Conservation (phyloP, 805 yeast genomes). For the Candida endomychidarum region DNA sequence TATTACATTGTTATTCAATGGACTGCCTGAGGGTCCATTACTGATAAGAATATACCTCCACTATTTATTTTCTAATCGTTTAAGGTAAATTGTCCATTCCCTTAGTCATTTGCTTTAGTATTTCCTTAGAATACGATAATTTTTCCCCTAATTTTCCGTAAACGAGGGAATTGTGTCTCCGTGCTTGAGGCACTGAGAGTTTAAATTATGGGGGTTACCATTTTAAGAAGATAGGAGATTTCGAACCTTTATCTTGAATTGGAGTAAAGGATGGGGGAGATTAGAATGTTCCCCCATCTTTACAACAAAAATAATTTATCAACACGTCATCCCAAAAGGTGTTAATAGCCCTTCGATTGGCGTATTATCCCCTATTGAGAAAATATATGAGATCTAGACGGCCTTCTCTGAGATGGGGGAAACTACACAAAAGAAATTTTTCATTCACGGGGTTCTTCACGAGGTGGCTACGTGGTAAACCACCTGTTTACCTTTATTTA, state of each 20-base stretch:
- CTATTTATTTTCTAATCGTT: background rate
- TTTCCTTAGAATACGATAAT: too few relatives aligned
- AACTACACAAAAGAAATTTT: background rate
- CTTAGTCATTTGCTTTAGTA: too few relatives aligned
- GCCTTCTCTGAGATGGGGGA: background rate
- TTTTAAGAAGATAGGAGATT: too few relatives aligned
- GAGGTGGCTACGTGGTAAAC: too few relatives aligned
- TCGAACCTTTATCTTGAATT: too few relatives aligned
- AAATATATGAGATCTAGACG: slow-evolving; percentile 1
- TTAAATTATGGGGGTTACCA: too few relatives aligned
- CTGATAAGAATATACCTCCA: background rate
- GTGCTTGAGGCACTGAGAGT: background rate
- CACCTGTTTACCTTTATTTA: too few relatives aligned
- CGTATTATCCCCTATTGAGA: background rate
- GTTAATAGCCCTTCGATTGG: background rate
- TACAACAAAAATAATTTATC: too few relatives aligned
- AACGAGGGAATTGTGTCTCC: too few relatives aligned
- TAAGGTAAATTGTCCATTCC: background rate
- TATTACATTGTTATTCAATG: background rate
- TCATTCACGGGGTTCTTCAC: too few relatives aligned
- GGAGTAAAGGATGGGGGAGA: too few relatives aligned
- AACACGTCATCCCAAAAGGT: background rate
- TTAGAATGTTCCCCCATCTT: too few relatives aligned
- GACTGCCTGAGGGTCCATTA: background rate
- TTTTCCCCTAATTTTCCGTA: background rate